Percentiles rank a stretch among this genome's conserved stretches.
These are phyloP conservation scores for Halenospora varia DNA, from an alignment of 495 filamentous ascomycete species.

Conservation along the genomic window DNA sequence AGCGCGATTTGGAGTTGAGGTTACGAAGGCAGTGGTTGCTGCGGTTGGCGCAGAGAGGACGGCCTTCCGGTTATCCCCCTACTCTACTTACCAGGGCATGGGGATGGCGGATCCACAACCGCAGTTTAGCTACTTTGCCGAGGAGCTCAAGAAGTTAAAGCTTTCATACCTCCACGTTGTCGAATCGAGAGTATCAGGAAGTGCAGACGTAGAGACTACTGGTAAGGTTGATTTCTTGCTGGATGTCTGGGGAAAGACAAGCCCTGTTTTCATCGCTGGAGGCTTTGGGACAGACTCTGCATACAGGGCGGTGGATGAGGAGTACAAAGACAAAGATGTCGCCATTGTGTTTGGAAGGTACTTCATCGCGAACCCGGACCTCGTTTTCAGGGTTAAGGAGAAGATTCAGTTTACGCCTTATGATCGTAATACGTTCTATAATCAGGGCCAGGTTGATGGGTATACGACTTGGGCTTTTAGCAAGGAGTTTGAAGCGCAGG, in stretches of 20 bases:
- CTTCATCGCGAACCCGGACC: constrained; percentile 15
- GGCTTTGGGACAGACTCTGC: background rate
- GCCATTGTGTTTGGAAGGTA: constrained; percentile 9
- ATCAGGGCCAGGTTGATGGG: no score
- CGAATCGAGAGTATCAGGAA: constrained; percentile 42
- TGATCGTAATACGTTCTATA: constrained; percentile 9
- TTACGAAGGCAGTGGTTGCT: constrained; percentile 54
- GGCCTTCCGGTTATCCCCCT: constrained; percentile 63
- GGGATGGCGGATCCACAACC: constrained; percentile 57
- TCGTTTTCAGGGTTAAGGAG: constrained; percentile 3
- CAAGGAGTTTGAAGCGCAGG: no score
- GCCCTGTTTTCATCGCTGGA: constrained; percentile 4
- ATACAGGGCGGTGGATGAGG: background rate
- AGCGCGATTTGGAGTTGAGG: constrained; percentile 60
- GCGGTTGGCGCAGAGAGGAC: constrained; percentile 63
- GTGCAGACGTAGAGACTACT: constrained; percentile 34
- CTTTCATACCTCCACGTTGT: constrained; percentile 67
- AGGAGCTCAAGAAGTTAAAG: constrained; percentile 44
- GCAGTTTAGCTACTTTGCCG: constrained; percentile 57
- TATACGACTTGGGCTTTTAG: no score
- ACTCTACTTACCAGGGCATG: constrained; percentile 64
- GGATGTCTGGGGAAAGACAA: constrained; percentile 40
- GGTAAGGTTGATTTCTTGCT: constrained; percentile 53
- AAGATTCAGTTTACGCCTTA: constrained; percentile 2
- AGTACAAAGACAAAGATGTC: background rate